Evolutionary conservation across 345 rosid genomes (phyloP), one percentile per base, ranked within the genome.

Genomic region (Lepidium didymum): DNA sequence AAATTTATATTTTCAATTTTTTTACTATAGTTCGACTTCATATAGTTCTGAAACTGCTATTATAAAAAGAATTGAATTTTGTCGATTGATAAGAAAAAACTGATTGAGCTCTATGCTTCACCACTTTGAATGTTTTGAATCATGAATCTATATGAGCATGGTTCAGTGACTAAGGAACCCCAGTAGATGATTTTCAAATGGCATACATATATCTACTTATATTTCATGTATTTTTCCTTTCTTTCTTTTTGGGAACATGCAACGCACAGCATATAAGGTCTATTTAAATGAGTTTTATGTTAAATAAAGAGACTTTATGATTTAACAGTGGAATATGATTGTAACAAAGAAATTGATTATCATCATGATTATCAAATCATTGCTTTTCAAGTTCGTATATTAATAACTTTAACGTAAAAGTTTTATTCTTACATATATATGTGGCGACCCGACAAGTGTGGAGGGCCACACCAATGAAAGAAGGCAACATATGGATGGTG

Each of bases 291-390:
- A 41, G 37, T 10, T 51, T 51, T 37, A 19, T 60, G 34, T 31
- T 29, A 29, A 69, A 25, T 10, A 47, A 56, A 35, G 34, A 9
- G 41, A 8, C 37, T 33, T 2, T 33, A 36, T 70, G 56, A 70
- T 70, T 70, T 53, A 53, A 29, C 33, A 19, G 38, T 33, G 46
- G 62, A 70, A 1, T 19, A 61, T 61, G 68, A 62, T 61, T 40
- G 31, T 53, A 13, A 21, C 12, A 35, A 14, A 15, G 33, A 53
- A 54, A 3, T 12, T 34, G 63, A 62, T 71, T 62, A 62, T 71
- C 54, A 62, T 49, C 16, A 19, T 71, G 69, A 62, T 71, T 62
- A 62, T 49, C 13, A 19, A 44, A 71, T 63, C 63, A 62, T 54
- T 62, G 56, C 12, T 35, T 35, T 35, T 45, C 53, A 56, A 47